Evolutionary conservation across 345 rosid species (phyloP), one percentile per base, ranked within the genome.

Genomic region (Pistacia integerrima): DNA sequence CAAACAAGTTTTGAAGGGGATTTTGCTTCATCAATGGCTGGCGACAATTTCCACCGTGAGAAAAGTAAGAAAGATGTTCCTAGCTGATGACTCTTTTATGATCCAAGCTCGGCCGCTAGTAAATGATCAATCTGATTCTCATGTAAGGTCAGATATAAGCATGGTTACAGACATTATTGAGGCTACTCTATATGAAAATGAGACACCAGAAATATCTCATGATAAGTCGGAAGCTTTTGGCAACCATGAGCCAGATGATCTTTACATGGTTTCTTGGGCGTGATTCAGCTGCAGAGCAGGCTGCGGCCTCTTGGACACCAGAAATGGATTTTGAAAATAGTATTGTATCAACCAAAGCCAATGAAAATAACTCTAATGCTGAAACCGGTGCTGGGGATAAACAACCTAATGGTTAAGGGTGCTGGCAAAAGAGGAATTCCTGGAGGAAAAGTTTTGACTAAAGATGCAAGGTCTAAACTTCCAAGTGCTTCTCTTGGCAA

Each of bases 241-340:
- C 60, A 69, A 74, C 17, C 78, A 81, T 66, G 97, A 96, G 69
- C 99, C 98, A 72, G 98, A 96, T 86, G 99, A 96, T 64, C 97
- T 96, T 78, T 90, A 80, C 81, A 92, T 96, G 97, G 88, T 96
- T 96, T 79, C 90, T 90, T 74, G 94, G 90, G 71, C 94, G 92
- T 60, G 90, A 90, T 81, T 84, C 90, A 54, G 86, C 79, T 48
- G 82, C 79, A 17, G 87, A 89, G 51, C 79, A 79, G 65, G 79
- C 78, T 57, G 74, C 64, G 22, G 70, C 84, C 74, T 74, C 88
- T 70, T 96, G 98, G 99, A 87, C 90, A 9, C 97, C 97, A 55
- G 97, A 93, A 76, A 81, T 91, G 77, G 94, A 90, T 79, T 93
- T 82, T 30, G 97, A 83, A 81, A 82, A 85, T 35, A 85, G 87